A percentile compares a stretch with the other conserved stretches of the same genome.
phyloP scores from a whole-genome alignment of 2,329 filamentous ascomycete species.

The Xylaria sp. region DNA sequence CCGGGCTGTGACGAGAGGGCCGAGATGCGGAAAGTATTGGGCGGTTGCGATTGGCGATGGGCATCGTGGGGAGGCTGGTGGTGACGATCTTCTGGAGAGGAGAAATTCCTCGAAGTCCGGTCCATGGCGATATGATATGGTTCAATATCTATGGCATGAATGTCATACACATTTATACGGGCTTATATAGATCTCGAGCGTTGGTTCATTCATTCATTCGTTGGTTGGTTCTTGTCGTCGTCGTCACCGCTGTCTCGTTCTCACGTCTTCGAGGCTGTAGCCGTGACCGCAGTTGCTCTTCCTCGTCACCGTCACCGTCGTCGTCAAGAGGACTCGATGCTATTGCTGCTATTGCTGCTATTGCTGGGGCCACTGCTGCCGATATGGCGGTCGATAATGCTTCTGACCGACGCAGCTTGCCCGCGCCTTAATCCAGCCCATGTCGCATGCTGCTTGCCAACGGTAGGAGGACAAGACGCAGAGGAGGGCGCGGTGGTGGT shows the following conservation, averaged over 20 bases:
- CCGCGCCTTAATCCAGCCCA: slow-evolving; percentile 46
- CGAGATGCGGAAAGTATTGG: slow-evolving; percentile 43
- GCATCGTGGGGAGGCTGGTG: slow-evolving; percentile 41
- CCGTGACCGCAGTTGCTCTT: background rate
- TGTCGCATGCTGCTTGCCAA: slow-evolving; percentile 40
- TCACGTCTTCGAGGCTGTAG: slow-evolving; percentile 13
- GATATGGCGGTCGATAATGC: slow-evolving; percentile 43
- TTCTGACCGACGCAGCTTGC: slow-evolving; percentile 48
- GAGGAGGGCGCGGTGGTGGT: slow-evolving; percentile 21
- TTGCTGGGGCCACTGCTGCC: slow-evolving; percentile 32
- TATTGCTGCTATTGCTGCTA: slow-evolving; percentile 20
- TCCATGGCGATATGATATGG: slow-evolving; percentile 42
- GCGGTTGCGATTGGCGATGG: slow-evolving; percentile 40
- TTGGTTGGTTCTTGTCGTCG: background rate
- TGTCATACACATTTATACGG: background rate
- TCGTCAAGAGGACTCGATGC: background rate
- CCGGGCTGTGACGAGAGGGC: slow-evolving; percentile 51
- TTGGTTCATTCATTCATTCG: background rate
- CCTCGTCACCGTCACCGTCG: background rate
- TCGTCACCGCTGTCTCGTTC: background rate
- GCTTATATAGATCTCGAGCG: background rate
- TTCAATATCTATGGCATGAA: background rate
- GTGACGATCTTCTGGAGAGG: slow-evolving; percentile 38
- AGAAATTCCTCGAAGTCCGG: slow-evolving; percentile 43
- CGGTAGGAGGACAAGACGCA: background rate